A percentile compares a stretch with the other conserved stretches of the same genome.
These are phyloP conservation scores for Lasiosphaeriaceae sp. DNA, from an alignment of 495 filamentous ascomycete genomes.

Conservation along the genomic window DNA sequence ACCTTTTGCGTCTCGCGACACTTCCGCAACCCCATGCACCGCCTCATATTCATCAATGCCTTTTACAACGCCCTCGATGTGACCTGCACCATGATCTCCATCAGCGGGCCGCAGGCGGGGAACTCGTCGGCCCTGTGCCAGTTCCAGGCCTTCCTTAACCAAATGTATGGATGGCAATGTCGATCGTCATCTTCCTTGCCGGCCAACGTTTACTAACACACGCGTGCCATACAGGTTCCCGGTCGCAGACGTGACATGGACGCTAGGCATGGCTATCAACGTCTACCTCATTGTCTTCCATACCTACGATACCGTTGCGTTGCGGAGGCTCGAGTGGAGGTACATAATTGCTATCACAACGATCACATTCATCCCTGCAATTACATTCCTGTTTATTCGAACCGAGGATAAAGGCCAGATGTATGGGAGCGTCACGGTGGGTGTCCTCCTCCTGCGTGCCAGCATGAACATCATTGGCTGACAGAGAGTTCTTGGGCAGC, in stretches of 20 bases:
- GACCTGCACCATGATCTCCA: constrained; percentile 44
- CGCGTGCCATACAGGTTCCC: constrained; percentile 36
- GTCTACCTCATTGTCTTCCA: constrained; percentile 45
- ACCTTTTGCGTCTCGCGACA: constrained; percentile 36
- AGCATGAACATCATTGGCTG: background rate
- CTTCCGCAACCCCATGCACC: constrained; percentile 46
- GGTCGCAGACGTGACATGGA: constrained; percentile 47
- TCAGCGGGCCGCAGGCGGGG: constrained; percentile 36
- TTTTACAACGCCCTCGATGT: constrained; percentile 46
- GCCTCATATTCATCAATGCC: constrained; percentile 46
- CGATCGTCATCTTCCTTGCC: background rate
- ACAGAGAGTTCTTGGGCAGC: constrained; percentile 15
- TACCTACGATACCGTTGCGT: constrained; percentile 34
- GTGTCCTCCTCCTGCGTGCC: constrained; percentile 5
- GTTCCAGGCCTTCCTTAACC: constrained; percentile 46
- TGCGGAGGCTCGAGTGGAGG: constrained; percentile 40
- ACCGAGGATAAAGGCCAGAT: constrained; percentile 36
- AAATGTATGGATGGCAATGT: constrained; percentile 43
- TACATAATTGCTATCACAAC: constrained; percentile 35
- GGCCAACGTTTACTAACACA: background rate
- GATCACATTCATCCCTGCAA: constrained; percentile 40
- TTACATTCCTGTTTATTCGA: constrained; percentile 41
- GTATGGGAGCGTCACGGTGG: constrained; percentile 42
- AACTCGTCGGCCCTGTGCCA: constrained; percentile 39
- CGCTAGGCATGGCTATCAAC: constrained; percentile 44